Evolutionary conservation across 2,329 filamentous ascomycete species (phyloP).

Genomic region (Botrytis paeoniae): DNA sequence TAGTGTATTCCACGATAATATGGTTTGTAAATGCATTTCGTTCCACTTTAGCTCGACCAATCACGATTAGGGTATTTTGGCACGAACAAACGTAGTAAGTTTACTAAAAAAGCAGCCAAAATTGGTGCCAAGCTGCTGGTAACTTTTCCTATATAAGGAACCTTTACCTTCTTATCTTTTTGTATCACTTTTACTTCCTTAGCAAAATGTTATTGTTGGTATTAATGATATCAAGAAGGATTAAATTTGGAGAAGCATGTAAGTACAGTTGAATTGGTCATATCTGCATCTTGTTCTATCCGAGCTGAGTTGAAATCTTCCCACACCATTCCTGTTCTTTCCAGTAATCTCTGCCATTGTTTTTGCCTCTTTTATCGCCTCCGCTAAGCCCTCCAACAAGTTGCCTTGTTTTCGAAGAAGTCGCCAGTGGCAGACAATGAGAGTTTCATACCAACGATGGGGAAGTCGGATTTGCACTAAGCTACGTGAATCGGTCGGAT

Average conservation of each 20-base stretch:
- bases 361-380: not conserved
- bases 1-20: not conserved
- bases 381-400: not conserved
- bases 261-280: not conserved
- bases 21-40: not conserved
- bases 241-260: not conserved
- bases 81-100: not conserved
- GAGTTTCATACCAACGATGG: not conserved
- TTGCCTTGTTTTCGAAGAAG: not conserved
- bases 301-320: not conserved
- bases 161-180: not conserved
- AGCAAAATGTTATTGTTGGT: no score
- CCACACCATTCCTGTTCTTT: not conserved
- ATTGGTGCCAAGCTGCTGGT: not conserved
- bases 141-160: not conserved
- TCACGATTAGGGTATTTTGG: not conserved
- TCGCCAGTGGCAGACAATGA: not conserved
- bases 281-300: not conserved
- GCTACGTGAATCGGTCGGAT: not conserved
- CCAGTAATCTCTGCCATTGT: not conserved
- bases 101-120: not conserved
- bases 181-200: not conserved
- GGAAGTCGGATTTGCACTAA: not conserved
- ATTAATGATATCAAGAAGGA: not conserved
- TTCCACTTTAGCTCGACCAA: not conserved